Conservation (phyloP, 345 rosid species). For the Punica granatum region DNA sequence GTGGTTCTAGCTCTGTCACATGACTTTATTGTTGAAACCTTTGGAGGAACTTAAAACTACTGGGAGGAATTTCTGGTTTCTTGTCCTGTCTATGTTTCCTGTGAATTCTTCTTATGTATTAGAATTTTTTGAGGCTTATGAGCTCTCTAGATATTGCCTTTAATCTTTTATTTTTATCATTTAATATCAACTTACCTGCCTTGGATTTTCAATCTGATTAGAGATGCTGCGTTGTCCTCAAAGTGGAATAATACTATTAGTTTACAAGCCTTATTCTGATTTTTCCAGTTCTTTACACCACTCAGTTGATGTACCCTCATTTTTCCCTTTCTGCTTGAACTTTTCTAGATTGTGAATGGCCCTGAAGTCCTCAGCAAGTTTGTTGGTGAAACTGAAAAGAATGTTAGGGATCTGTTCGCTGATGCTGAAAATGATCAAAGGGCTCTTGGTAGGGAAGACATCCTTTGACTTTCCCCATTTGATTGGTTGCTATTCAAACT, state of each 20-base stretch:
- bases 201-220: background rate
- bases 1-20: no score
- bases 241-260: background rate
- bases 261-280: background rate
- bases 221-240: background rate
- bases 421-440: conserved; percentile 98
- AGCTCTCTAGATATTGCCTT: no score
- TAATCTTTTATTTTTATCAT: background rate
- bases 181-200: background rate
- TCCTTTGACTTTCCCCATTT: conserved; percentile 2
- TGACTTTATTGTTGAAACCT: no score
- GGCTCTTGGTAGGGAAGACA: conserved; percentile 47
- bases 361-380: conserved; percentile 98
- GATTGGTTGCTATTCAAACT: background rate
- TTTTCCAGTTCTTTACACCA: background rate
- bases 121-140: no score
- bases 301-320: background rate
- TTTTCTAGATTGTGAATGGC: conserved; percentile 78
- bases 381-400: conserved; percentile 98
- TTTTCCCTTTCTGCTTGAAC: conserved; percentile 16
- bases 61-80: no score
- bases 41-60: no score
- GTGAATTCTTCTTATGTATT: no score
- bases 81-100: no score
- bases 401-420: conserved; percentile 88